These are phyloP conservation scores for Reutealis trisperma DNA, from an alignment of 345 rosid genomes.

Conservation along the genomic window DNA sequence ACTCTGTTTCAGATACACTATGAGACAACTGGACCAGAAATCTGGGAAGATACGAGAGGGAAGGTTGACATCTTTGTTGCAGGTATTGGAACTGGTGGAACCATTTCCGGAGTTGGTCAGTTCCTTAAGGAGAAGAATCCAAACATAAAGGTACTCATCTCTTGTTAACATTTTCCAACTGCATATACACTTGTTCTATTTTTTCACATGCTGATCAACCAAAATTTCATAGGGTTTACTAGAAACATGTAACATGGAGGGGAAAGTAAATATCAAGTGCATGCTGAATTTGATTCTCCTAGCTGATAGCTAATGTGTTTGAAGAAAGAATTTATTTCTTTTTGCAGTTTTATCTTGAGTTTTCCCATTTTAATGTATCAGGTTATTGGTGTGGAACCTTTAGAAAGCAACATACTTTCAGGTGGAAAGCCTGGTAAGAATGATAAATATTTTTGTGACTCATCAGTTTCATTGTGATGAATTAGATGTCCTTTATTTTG, in stretches of 20 bases:
- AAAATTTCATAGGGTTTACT: conserved; percentile 6
- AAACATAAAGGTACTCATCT: conserved; percentile 34
- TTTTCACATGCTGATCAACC: conserved; percentile 3
- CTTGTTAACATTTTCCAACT: neutral
- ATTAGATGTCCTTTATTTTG: neutral
- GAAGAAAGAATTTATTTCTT: conserved; percentile 2
- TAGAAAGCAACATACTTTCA: conserved; percentile 35
- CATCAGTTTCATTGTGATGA: neutral
- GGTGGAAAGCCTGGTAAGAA: conserved; percentile 39
- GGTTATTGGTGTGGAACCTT: conserved; percentile 38
- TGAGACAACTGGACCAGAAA: conserved; percentile 40
- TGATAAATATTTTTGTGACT: neutral
- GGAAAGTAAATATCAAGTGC: conserved; percentile 10
- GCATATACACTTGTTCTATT: neutral
- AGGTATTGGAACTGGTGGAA: conserved; percentile 35
- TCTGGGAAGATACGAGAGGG: conserved; percentile 40
- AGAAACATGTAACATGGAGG: conserved; percentile 2
- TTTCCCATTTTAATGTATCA: conserved; percentile 13
- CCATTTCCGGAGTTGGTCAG: conserved; percentile 35
- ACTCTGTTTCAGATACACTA: conserved; percentile 28
- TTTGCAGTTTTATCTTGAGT: neutral
- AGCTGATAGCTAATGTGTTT: neutral
- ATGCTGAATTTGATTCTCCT: neutral
- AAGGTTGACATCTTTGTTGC: conserved; percentile 38
- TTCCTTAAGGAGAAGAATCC: conserved; percentile 39